These are phyloP conservation scores for Bjerkandera adusta DNA, from an alignment of 1,284 basidiomycete species.

Conservation along the genomic window DNA sequence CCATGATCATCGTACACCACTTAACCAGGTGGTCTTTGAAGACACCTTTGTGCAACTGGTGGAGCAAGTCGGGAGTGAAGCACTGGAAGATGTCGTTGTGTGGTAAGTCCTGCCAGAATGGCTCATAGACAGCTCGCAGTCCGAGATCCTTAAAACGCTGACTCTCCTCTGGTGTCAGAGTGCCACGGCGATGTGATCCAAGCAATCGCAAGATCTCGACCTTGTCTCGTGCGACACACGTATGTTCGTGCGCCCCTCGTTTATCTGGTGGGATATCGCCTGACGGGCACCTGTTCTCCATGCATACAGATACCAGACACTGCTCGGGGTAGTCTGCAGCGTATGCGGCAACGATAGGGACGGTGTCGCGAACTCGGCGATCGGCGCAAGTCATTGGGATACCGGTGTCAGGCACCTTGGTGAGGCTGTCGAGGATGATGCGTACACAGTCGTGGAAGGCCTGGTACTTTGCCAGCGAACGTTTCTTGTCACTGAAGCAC, in stretches of 20 bases:
- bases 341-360: constrained; percentile 22
- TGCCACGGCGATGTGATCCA: background rate
- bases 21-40: constrained; percentile 28
- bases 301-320: constrained; percentile 24
- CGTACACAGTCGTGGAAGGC: constrained; percentile 22
- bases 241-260: constrained; percentile 12
- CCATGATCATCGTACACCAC: constrained; percentile 20
- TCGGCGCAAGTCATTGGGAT: constrained; percentile 19
- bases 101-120: constrained; percentile 30
- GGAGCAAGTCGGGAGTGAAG: constrained; percentile 30
- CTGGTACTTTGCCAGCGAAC: constrained; percentile 12
- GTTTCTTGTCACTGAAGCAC: constrained; percentile 6
- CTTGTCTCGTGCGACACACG: constrained; percentile 6
- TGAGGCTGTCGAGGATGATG: constrained; percentile 15
- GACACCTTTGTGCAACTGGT: constrained; percentile 32
- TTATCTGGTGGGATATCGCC: constrained; percentile 12
- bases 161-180: background rate
- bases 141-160: background rate
- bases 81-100: constrained; percentile 24
- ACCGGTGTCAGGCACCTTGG: constrained; percentile 11
- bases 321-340: constrained; percentile 27
- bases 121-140: constrained; percentile 16
- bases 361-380: constrained; percentile 10
- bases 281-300: constrained; percentile 22
- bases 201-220: constrained; percentile 9